Percentiles rank a stretch among this genome's conserved stretches.
Conservation (phyloP, 2,329 filamentous ascomycete genomes). For the Mariannaea elegans region DNA sequence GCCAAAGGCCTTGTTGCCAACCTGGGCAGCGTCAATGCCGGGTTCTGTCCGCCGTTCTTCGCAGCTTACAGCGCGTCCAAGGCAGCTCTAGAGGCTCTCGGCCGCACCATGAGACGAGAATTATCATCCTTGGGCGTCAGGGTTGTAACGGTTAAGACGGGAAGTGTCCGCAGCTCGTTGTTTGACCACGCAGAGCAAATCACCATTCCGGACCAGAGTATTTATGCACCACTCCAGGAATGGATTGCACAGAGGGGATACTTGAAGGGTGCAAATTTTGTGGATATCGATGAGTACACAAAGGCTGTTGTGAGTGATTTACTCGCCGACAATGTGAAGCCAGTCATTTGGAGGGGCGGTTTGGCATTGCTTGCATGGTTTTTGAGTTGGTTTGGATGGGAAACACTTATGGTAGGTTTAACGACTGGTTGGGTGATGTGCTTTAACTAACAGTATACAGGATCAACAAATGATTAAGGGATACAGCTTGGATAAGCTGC, state of each 20-base stretch:
- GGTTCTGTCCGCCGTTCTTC: constrained; percentile 3
- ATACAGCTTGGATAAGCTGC: constrained; percentile 11
- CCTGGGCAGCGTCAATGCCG: constrained; percentile 9
- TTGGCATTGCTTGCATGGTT: constrained; percentile 19
- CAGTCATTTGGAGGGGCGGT: constrained; percentile 22
- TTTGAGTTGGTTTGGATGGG: constrained; percentile 23
- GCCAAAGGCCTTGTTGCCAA: constrained; percentile 17
- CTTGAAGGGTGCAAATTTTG: neutral
- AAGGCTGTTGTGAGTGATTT: constrained; percentile 11
- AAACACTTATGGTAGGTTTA: constrained; percentile 17
- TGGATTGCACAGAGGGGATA: constrained; percentile 13
- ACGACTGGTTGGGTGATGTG: too few species aligned
- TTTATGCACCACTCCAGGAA: constrained; percentile 11
- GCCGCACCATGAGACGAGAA: constrained; percentile 7
- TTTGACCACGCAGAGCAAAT: constrained; percentile 12
- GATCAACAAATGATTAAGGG: constrained; percentile 12
- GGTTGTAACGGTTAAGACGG: constrained; percentile 14
- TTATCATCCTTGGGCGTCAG: constrained; percentile 10
- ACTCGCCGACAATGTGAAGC: constrained; percentile 3
- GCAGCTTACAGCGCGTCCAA: constrained; percentile 17
- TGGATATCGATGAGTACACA: constrained; percentile 6
- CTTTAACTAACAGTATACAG: neutral
- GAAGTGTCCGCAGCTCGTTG: constrained; percentile 1
- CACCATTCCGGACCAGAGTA: constrained; percentile 13
- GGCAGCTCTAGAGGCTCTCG: constrained; percentile 15